Evolutionary conservation across 2,329 filamentous ascomycete species (phyloP).

Genomic region (Penicillium italicum): DNA sequence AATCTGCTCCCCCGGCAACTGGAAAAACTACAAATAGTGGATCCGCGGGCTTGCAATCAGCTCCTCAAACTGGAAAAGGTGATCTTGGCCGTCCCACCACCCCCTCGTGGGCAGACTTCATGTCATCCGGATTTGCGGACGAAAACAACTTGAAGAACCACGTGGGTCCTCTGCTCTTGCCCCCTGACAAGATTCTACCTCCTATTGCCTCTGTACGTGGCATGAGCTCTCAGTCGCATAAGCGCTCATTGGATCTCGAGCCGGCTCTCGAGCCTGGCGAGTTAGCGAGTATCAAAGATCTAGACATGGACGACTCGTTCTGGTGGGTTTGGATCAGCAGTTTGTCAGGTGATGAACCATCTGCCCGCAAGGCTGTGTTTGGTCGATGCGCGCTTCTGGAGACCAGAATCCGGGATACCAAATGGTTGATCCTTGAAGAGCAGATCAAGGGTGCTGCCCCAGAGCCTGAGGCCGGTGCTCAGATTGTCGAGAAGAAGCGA

Average conservation of each 20-base stretch:
- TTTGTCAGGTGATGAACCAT: conserved; percentile 83
- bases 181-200: conserved; percentile 85
- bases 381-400: conserved; percentile 90
- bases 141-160: conserved; percentile 61
- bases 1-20: conserved; percentile 22
- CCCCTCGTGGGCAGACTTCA: conserved; percentile 96
- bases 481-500: conserved; percentile 92
- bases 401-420: conserved; percentile 73
- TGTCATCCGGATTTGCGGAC: conserved; percentile 88
- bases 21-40: conserved; percentile 31
- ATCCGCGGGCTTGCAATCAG: conserved; percentile 55
- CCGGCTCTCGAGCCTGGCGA: conserved; percentile 79
- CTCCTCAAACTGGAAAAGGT: conserved; percentile 63
- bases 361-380: conserved; percentile 83
- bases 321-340: conserved; percentile 99
- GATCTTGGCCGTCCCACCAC: conserved; percentile 80
- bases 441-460: conserved; percentile 89
- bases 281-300: conserved; percentile 80
- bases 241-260: conserved; percentile 66
- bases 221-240: conserved; percentile 82
- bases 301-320: conserved; percentile 91
- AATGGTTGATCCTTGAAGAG: conserved; percentile 94
- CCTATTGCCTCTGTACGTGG: conserved; percentile 70
- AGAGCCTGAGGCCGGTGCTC: conserved; percentile 77
- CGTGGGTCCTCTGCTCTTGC: conserved; percentile 67